A percentile compares a stretch with the other conserved stretches of the same genome.
Evolutionary conservation across 2,329 filamentous ascomycete species (phyloP).

Genomic region (Colletotrichum ledebouriae): DNA sequence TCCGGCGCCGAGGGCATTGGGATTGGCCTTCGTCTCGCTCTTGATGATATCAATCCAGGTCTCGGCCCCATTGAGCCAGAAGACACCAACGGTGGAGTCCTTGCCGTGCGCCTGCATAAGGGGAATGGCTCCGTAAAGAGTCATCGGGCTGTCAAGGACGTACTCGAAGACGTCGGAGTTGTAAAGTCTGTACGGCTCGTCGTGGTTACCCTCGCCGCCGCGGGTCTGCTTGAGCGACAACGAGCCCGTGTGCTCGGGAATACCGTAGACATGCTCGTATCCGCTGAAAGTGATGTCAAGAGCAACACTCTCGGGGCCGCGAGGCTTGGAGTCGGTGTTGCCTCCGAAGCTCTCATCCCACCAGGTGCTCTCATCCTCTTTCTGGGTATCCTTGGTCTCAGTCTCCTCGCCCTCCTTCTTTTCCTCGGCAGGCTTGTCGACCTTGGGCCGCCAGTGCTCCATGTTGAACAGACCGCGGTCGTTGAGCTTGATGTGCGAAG

Average conservation of each 20-base stretch:
- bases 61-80: slow-evolving; percentile 97
- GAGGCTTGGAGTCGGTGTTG: slow-evolving; percentile 95
- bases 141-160: slow-evolving; percentile 97
- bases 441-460: slow-evolving; percentile 94
- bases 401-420: slow-evolving; percentile 68
- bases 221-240: slow-evolving; percentile 91
- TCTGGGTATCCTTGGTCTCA: slow-evolving; percentile 53
- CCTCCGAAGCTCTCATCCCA: slow-evolving; percentile 98
- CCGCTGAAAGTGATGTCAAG: slow-evolving; percentile 93
- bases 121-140: slow-evolving; percentile 95
- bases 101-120: slow-evolving; percentile 98
- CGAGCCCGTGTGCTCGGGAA: slow-evolving; percentile 91
- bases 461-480: slow-evolving; percentile 90
- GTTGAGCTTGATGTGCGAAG: slow-evolving; percentile 89
- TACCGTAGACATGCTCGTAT: slow-evolving; percentile 93
- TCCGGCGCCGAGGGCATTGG: slow-evolving; percentile 78
- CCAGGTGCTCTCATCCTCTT: slow-evolving; percentile 89
- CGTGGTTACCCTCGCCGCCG: slow-evolving; percentile 86
- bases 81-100: slow-evolving; percentile 92
- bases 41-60: slow-evolving; percentile 98
- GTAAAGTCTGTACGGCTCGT: slow-evolving; percentile 93
- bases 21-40: slow-evolving; percentile 78
- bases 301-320: slow-evolving; percentile 90
- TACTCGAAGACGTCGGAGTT: slow-evolving; percentile 99
- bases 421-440: slow-evolving; percentile 69